Evolutionary conservation across 768 basidiomycete genomes (phyloP).

Genomic region (Leccinum rimulosum): DNA sequence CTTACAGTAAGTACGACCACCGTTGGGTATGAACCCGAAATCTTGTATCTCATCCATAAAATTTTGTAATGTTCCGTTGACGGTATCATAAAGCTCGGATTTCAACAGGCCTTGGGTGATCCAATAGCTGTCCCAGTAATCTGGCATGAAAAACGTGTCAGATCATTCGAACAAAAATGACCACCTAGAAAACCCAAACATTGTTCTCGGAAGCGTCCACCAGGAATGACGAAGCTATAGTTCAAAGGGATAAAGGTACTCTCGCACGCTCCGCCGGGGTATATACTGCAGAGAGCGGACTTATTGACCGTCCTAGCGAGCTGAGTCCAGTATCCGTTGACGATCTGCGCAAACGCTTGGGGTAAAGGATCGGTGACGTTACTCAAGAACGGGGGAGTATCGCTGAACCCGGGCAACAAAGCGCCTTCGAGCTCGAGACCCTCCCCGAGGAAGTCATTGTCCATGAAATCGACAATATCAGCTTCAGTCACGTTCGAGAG

Average conservation of each 20-base stretch:
- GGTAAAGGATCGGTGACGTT: slow-evolving; percentile 70
- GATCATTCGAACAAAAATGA: background rate
- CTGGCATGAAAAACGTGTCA: slow-evolving; percentile 24
- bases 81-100: slow-evolving; percentile 70
- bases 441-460: slow-evolving; percentile 78
- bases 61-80: slow-evolving; percentile 79
- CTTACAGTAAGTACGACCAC: slow-evolving; percentile 85
- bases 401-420: slow-evolving; percentile 57
- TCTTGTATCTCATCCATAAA: slow-evolving; percentile 90
- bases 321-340: slow-evolving; percentile 82
- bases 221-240: slow-evolving; percentile 88
- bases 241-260: slow-evolving; percentile 88
- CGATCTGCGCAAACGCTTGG: slow-evolving; percentile 70
- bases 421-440: slow-evolving; percentile 77
- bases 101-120: slow-evolving; percentile 84
- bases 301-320: slow-evolving; percentile 75
- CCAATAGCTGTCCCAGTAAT: slow-evolving; percentile 78
- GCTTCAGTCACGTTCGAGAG: slow-evolving; percentile 53
- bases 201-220: slow-evolving; percentile 81
- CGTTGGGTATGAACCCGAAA: slow-evolving; percentile 93
- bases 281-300: slow-evolving; percentile 58
- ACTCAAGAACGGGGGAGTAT: slow-evolving; percentile 62
- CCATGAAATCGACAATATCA: slow-evolving; percentile 64
- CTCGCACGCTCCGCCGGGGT: slow-evolving; percentile 56
- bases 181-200: slow-evolving; percentile 48